Conservation (phyloP, 495 filamentous ascomycete species). For the Pyrenula aspistea region DNA sequence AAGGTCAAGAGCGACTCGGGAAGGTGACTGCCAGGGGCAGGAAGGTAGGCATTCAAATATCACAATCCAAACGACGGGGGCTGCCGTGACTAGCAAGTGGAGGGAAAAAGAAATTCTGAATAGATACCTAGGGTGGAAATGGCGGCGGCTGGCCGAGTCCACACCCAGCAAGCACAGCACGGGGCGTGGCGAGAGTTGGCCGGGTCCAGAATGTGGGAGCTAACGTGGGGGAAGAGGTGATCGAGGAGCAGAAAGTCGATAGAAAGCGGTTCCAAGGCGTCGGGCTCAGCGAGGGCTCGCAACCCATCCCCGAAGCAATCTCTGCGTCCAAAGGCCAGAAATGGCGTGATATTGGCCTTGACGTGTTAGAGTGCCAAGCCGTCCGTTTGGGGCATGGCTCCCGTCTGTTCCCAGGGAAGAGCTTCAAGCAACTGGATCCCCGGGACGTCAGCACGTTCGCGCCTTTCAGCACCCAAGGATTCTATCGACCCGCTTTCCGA, state of each 20-base stretch:
- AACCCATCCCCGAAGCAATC: background rate
- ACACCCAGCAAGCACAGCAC: background rate
- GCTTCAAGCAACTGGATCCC: background rate
- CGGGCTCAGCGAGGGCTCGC: background rate
- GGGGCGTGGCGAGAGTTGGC: constrained; percentile 2
- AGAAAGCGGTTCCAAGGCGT: constrained; percentile 3
- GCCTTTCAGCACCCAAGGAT: too few species aligned
- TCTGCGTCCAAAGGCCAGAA: background rate
- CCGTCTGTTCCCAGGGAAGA: background rate
- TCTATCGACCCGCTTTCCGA: too few species aligned
- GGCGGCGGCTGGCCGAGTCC: background rate
- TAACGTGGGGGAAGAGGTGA: background rate
- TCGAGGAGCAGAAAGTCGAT: constrained; percentile 4
- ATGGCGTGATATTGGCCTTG: background rate
- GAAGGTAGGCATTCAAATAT: background rate
- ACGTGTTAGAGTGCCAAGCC: background rate
- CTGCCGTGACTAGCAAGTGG: background rate
- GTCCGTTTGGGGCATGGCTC: background rate
- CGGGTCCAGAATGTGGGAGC: constrained; percentile 1
- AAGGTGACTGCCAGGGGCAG: background rate
- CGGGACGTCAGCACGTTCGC: background rate
- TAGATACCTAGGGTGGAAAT: background rate
- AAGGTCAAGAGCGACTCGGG: background rate
- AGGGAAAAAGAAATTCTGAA: background rate
- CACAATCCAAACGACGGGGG: background rate